phyloP scores from a whole-genome alignment of 108 stramenopile genomes.

The Skeletonema grethae region DNA sequence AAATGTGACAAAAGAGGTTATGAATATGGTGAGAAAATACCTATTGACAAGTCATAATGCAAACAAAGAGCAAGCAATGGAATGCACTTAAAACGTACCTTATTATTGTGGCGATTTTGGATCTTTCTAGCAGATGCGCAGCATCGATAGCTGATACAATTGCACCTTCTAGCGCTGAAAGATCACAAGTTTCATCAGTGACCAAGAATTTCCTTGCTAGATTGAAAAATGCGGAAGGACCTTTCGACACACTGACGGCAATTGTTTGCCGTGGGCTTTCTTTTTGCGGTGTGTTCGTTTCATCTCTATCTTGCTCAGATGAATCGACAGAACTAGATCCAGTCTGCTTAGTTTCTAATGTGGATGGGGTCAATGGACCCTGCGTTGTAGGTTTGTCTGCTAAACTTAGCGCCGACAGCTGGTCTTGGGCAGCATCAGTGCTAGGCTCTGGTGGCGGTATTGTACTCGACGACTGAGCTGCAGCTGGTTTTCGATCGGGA shows the following conservation, averaged over 20 bases:
- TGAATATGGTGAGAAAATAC: not conserved
- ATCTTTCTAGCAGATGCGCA: conserved; percentile 82
- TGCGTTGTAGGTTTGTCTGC: not conserved
- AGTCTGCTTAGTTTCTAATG: conserved; percentile 31
- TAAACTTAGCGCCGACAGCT: conserved; percentile 18
- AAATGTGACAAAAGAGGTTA: not conserved
- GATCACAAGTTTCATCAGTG: conserved; percentile 80
- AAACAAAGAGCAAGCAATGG: conserved; percentile 1
- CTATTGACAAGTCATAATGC: not conserved
- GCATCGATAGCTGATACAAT: conserved; percentile 88
- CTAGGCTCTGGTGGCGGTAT: not conserved
- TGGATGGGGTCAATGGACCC: conserved; percentile 15
- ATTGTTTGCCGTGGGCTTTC: conserved; percentile 67
- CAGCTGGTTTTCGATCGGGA: conserved; percentile 12
- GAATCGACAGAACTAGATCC: conserved; percentile 28
- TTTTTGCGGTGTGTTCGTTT: not conserved
- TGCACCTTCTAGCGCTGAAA: conserved; percentile 85
- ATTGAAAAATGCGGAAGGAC: conserved; percentile 84
- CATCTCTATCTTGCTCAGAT: conserved; percentile 27
- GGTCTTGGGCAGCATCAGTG: conserved; percentile 1
- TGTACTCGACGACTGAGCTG: conserved; percentile 15
- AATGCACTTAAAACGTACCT: conserved; percentile 49
- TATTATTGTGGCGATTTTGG: conserved; percentile 75
- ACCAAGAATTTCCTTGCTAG: conserved; percentile 81
- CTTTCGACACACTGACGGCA: conserved; percentile 86